Evolutionary conservation across 768 basidiomycete genomes (phyloP).

Genomic region (Cystofilobasidium bisporidii): DNA sequence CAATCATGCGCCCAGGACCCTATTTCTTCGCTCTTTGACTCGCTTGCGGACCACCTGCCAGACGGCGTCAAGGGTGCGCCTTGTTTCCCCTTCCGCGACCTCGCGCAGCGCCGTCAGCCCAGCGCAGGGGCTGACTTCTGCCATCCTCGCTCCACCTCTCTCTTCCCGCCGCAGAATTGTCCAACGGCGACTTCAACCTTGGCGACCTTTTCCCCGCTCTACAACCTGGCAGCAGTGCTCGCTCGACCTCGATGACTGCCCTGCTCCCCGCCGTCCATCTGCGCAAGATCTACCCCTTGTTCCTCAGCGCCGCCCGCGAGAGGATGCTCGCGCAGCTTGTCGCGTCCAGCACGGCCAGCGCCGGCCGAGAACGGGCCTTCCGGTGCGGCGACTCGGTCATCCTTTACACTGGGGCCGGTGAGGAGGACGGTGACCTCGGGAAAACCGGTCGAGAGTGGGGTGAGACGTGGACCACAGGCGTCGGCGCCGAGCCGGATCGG

Average conservation of each 20-base stretch:
- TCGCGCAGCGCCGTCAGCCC: background rate
- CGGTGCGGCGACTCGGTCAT: background rate
- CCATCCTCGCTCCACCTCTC: too few species aligned
- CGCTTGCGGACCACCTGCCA: background rate
- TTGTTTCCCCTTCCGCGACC: background rate
- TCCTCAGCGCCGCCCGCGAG: background rate
- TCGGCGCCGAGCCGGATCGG: background rate
- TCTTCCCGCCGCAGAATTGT: background rate
- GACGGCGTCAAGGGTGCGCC: background rate
- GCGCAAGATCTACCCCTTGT: conserved; percentile 5
- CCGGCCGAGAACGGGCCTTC: background rate
- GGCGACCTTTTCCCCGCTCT: background rate
- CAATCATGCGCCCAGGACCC: too few species aligned
- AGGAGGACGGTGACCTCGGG: background rate
- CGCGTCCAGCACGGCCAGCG: background rate
- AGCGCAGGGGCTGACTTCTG: too few species aligned
- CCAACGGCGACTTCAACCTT: background rate
- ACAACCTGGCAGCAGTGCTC: background rate
- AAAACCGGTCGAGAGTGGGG: conserved; percentile 4
- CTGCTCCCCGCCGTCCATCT: background rate
- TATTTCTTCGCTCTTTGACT: background rate
- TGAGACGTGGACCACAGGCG: conserved; percentile 1
- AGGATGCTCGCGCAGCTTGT: background rate
- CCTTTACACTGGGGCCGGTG: background rate
- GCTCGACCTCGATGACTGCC: background rate